Evolutionary conservation across 345 rosid species (phyloP), one percentile per base, ranked within the genome.

Genomic region (Linum usitatissimum): DNA sequence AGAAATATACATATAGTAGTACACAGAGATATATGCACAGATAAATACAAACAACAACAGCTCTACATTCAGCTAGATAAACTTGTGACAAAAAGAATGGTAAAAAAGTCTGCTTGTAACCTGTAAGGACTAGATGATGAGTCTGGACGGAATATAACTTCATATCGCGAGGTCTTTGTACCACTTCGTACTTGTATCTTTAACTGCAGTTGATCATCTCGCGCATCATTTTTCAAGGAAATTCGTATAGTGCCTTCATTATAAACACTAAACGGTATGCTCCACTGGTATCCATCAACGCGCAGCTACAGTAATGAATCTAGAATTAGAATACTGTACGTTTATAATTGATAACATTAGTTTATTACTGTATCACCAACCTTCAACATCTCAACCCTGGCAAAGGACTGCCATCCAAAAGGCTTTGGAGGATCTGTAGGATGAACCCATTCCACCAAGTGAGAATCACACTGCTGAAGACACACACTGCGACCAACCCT

Each of bases 171-270:
- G 73, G 74, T 78, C 73, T 87, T 90, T 62, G 97, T 77, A 69
- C 97, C 99, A 70, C 90, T 84, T 80, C 99, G 76, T 68, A 93
- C 91, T 75, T 83, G 87, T 65, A 87, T 82, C 76, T 89, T 84
- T 19, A 90, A 61, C 60, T 80, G 91, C 75, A 80, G 70, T 61
- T 72, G 78, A 72, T 74, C 80, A 17, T 63, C 67, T 30, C 91
- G 92, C 55, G 68, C 66, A 39, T 82, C 85, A 53, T 72, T 83
- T 77, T 69, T 77, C 73, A 93, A 65, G 55, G 75, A 75, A 64
- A 90, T 72, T 36, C 97, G 88, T 83, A 90, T 84, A 45, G 64
- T 55, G 60, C 99, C 99, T 77, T 93, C 99, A 67, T 62, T 75
- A 67, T 76, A 74, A 55, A 93, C 86, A 63, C 89, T 81, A 74